Conservation (phyloP, 352 stramenopile genomes). For the Phytophthora fragariaefolia region DNA sequence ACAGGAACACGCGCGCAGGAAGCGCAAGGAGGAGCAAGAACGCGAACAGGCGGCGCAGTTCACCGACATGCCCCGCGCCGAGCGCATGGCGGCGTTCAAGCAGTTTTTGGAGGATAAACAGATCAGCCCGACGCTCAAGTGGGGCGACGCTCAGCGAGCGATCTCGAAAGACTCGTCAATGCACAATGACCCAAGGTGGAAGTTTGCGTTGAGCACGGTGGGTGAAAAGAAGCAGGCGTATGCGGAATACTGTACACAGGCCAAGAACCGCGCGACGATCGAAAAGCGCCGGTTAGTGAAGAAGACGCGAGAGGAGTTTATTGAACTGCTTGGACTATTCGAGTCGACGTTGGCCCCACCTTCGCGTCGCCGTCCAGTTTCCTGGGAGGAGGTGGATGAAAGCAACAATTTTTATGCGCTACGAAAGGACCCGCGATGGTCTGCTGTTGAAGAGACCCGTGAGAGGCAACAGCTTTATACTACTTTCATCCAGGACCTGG, state of each 20-base stretch:
- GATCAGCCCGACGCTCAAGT: slow-evolving; percentile 77
- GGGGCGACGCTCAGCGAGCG: slow-evolving; percentile 69
- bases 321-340: slow-evolving; percentile 66
- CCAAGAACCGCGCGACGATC: slow-evolving; percentile 70
- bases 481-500: slow-evolving; percentile 68
- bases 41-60: slow-evolving; percentile 50
- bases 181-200: slow-evolving; percentile 69
- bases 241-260: slow-evolving; percentile 82
- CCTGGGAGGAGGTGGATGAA: slow-evolving; percentile 60
- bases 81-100: slow-evolving; percentile 73
- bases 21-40: slow-evolving; percentile 56
- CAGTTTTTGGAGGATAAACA: slow-evolving; percentile 72
- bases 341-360: slow-evolving; percentile 46
- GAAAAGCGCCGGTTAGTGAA: slow-evolving; percentile 77
- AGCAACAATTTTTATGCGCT: slow-evolving; percentile 62
- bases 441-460: slow-evolving; percentile 61
- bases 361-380: slow-evolving; percentile 26
- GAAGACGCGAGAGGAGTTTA: slow-evolving; percentile 74
- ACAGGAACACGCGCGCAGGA: slow-evolving; percentile 37
- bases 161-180: slow-evolving; percentile 62
- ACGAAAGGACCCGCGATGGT: slow-evolving; percentile 70
- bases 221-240: slow-evolving; percentile 89
- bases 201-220: slow-evolving; percentile 63
- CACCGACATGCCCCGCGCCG: slow-evolving; percentile 50
- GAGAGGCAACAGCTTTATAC: slow-evolving; percentile 78